These are phyloP conservation scores for Acorus gramineus DNA, from an alignment of 106 monocot genomes.

Conservation along the genomic window DNA sequence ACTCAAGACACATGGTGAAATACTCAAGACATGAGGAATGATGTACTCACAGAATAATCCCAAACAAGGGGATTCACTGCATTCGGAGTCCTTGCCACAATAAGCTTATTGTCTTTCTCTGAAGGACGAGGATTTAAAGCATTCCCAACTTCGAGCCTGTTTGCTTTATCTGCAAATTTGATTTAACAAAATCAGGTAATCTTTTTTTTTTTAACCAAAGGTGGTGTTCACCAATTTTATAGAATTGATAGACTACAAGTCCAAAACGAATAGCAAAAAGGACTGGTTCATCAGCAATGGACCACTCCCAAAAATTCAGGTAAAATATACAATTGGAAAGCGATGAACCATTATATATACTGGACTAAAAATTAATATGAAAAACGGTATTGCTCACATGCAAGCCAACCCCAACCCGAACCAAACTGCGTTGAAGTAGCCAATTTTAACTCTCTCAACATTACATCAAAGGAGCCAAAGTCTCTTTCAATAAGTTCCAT, in stretches of 20 bases:
- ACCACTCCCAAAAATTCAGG: background rate
- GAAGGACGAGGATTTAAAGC: conserved; percentile 64
- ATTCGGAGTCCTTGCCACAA: conserved; percentile 79
- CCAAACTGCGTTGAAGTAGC: conserved; percentile 76
- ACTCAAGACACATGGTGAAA: no score
- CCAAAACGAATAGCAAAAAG: background rate
- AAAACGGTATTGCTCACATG: conserved; percentile 35
- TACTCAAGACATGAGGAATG: no score
- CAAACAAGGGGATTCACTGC: conserved; percentile 81
- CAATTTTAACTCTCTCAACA: conserved; percentile 45
- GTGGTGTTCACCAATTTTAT: no score
- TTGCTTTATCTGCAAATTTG: conserved; percentile 54
- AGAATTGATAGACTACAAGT: no score
- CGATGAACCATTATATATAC: no score
- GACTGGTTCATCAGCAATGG: background rate
- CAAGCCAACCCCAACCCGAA: conserved; percentile 96
- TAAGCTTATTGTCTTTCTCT: conserved; percentile 63
- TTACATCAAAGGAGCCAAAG: conserved; percentile 67
- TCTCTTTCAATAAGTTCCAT: conserved; percentile 71
- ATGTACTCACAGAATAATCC: conserved; percentile 68
- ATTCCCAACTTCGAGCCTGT: conserved; percentile 65
- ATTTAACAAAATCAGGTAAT: no score
- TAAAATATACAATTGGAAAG: no score
- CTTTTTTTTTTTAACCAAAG: no score
- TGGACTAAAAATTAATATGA: background rate